Evolutionary conservation across 2,329 filamentous ascomycete species (phyloP), one percentile per base, ranked within the genome.

Genomic region (Ramularia endophylla): DNA sequence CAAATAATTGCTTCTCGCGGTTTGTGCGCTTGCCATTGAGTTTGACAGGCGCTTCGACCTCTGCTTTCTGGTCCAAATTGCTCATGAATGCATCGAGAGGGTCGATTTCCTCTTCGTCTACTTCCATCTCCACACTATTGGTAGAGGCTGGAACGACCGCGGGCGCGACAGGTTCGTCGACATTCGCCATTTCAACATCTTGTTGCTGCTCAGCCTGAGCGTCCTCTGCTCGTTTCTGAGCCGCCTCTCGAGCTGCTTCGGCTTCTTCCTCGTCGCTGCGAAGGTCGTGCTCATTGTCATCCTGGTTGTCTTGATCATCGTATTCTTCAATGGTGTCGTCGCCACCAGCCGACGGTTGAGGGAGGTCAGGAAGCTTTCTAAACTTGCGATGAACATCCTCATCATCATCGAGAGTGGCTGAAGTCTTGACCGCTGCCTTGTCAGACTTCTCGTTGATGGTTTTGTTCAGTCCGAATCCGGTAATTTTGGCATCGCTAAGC

Each of bases 81-180:
- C 81, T 83, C 92, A 98, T 98, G 69, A 94, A 98, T n/a, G 88
- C 90, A 67, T 98, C 92, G 27, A 98, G 71, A 6, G 92, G 87
- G 62, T 98, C 92, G 27, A 92, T 68, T 22, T 86, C 79, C 33
- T 88, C 86, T 40, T 87, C 81, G 41, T 80, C 73, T 22, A 67
- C 63, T 65, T 67, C 46, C 64, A 59, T 60, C 8, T 37, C 40
- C 11, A 35, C 42, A 18, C 36, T 38, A 5, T 40, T 41, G 13
- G 44, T 40, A 5, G 38, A 42, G n/a, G 37, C 43, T 15, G 36
- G 27, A 30, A 44, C 48, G 15, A 42, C 48, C 16, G 56, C 48
- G 16, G 36, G 59, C 38, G 51, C 54, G 13, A n/a, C 19, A 17
- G 39, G 16, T 17, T 61, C 59, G 8, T 41, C 40, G 13, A 62